Percentiles rank a stretch among this genome's conserved stretches.
Conservation (phyloP, 108 stramenopile genomes). For the Pseudonitzschia pungens region DNA sequence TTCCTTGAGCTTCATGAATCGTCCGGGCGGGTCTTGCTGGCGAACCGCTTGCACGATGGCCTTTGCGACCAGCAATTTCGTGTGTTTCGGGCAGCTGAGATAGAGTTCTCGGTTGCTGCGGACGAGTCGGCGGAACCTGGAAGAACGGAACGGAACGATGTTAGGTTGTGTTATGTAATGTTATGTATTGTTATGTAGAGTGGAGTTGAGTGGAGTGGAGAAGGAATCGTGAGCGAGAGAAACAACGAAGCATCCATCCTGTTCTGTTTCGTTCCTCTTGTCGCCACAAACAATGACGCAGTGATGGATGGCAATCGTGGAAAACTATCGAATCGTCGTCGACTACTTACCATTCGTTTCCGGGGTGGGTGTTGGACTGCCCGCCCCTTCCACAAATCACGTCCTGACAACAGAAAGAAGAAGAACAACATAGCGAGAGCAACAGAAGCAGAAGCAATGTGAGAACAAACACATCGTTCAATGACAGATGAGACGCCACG, state of each 20-base stretch:
- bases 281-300: too few relatives aligned
- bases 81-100: conserved; percentile 53
- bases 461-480: too few relatives aligned
- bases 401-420: conserved; percentile 38
- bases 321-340: background rate
- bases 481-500: too few relatives aligned
- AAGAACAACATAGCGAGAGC: background rate
- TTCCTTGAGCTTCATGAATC: conserved; percentile 54
- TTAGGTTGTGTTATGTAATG: background rate
- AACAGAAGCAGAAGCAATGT: background rate
- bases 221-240: too few relatives aligned
- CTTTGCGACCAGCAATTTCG: conserved; percentile 58
- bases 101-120: conserved; percentile 48
- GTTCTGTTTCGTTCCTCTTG: too few relatives aligned
- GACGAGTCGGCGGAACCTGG: conserved; percentile 39
- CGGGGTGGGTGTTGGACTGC: conserved; percentile 50
- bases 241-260: too few relatives aligned
- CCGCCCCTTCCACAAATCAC: conserved; percentile 69
- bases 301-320: too few relatives aligned
- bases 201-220: background rate
- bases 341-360: conserved; percentile 47
- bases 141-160: background rate
- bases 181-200: background rate
- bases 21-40: conserved; percentile 53
- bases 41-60: conserved; percentile 61